Conservation (phyloP, 2,329 filamentous ascomycete genomes). For the Paramyrothecium sp. region DNA sequence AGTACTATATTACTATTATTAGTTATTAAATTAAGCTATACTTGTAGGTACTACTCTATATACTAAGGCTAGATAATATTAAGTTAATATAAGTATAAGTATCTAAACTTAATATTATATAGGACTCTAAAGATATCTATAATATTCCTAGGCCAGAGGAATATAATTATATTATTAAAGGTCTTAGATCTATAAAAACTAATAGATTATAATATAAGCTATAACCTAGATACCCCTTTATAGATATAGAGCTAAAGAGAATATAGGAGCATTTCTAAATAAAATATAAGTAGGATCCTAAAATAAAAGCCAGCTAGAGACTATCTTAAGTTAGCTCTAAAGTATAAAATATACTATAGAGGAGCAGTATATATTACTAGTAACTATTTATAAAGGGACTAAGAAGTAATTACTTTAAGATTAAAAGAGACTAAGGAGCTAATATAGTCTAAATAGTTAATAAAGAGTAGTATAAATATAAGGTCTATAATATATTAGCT, state of each 20-base stretch:
- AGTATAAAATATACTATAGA: too few species aligned
- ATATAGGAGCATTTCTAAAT: neutral
- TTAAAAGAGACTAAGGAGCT: neutral
- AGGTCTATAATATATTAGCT: neutral
- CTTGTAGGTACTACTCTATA: neutral
- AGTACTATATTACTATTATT: neutral
- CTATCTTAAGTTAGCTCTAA: neutral
- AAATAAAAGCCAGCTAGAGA: neutral
- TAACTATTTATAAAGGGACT: too few species aligned
- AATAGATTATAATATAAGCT: slow-evolving; percentile 2
- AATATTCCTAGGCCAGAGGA: too few species aligned
- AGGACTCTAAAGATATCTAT: too few species aligned
- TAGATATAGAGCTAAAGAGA: too few species aligned
- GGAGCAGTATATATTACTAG: too few species aligned
- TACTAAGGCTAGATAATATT: too few species aligned
- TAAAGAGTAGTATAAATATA: slow-evolving; percentile 2
- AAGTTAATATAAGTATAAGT: too few species aligned
- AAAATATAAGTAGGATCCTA: neutral
- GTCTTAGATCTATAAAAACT: neutral
- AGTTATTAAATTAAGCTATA: slow-evolving; percentile 2
- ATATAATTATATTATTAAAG: neutral
- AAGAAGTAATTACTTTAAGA: too few species aligned
- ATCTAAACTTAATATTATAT: too few species aligned
- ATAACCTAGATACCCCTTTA: neutral
- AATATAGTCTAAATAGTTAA: slow-evolving; percentile 1